Evolutionary conservation across 2,329 filamentous ascomycete genomes (phyloP), one percentile per base, ranked within the genome.

Genomic region (Aspergillus sp.): DNA sequence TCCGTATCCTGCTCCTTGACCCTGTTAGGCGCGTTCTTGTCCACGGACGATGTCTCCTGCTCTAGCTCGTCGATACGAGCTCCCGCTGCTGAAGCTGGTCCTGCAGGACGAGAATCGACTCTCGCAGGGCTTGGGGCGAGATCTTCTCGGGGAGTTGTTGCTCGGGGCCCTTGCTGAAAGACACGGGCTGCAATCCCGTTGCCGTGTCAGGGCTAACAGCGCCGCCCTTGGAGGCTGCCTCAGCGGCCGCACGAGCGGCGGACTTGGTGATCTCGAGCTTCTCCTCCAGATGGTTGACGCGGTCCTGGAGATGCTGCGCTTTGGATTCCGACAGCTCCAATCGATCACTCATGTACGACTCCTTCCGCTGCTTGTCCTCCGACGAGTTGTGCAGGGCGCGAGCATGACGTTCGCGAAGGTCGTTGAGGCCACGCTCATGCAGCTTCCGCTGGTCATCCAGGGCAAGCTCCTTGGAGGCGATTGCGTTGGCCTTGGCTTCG

Each of bases 51-150:
- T 5, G 89, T 73, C 44, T 82, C 76, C 44, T 83, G 78, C 67
- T 95, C 88, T 8, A 97, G 82, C 52, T 85, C 81, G 64, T 98
- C 93, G 55, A 97, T 94, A 35, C 82, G 83, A 50, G 79, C 70
- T 98, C 93, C 45, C 93, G 89, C 57, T 93, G 88, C 66, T 97
- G 93, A 5, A 98, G 78, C 67, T 98, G 93, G 66, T 97, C 91
- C 69, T 98, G 93, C 28, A 98, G 76, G 12, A 96, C 93, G 69
- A 94, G 83, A 62, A 98, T 96, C 1, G 90, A 95, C 68, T 98
- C 93, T 29, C 93, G 85, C 30, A 98, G 79, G 5, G 93, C 93
- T 68, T 97, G 91, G 1, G 90, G 88, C 2, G 91, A 96, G 48
- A 96, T 88, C 74, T 86, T 94, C 65, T 93, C 88, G 0, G 88